phyloP scores from a whole-genome alignment of 1,284 basidiomycete species.

The Boletellus sp. region DNA sequence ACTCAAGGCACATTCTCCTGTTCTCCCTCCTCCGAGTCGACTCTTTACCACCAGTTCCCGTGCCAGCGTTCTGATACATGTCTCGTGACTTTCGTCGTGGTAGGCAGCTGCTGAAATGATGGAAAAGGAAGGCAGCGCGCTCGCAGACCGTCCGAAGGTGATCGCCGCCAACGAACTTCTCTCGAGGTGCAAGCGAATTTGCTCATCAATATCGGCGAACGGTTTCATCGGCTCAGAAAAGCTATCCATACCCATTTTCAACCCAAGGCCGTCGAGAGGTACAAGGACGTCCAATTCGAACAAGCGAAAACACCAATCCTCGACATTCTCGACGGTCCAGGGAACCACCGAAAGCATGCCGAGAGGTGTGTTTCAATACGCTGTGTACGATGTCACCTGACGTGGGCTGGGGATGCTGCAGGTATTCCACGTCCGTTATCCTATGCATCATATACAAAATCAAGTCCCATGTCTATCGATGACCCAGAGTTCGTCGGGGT shows the following conservation, averaged over 20 bases:
- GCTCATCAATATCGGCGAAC: slow-evolving; percentile 21
- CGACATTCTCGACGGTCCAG: slow-evolving; percentile 37
- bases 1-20: slow-evolving; percentile 19
- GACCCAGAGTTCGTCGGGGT: slow-evolving; percentile 58
- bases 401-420: slow-evolving; percentile 19
- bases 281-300: slow-evolving; percentile 35
- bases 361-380: not conserved
- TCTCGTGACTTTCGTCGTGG: no score
- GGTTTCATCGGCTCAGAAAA: slow-evolving; percentile 31
- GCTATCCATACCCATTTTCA: slow-evolving; percentile 42
- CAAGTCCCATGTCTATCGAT: slow-evolving; percentile 42
- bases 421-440: slow-evolving; percentile 61
- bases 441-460: slow-evolving; percentile 64
- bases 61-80: slow-evolving; percentile 1
- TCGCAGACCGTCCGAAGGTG: slow-evolving; percentile 33
- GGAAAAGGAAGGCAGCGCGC: slow-evolving; percentile 35
- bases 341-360: slow-evolving; percentile 32
- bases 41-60: not conserved
- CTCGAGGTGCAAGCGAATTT: slow-evolving; percentile 29
- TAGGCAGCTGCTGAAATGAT: slow-evolving; percentile 36
- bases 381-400: not conserved
- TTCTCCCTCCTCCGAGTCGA: not conserved
- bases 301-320: slow-evolving; percentile 36
- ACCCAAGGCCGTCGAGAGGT: slow-evolving; percentile 32
- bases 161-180: slow-evolving; percentile 32